phyloP scores from a whole-genome alignment of 495 filamentous ascomycete genomes.

The Antarctomyces pellizariae region DNA sequence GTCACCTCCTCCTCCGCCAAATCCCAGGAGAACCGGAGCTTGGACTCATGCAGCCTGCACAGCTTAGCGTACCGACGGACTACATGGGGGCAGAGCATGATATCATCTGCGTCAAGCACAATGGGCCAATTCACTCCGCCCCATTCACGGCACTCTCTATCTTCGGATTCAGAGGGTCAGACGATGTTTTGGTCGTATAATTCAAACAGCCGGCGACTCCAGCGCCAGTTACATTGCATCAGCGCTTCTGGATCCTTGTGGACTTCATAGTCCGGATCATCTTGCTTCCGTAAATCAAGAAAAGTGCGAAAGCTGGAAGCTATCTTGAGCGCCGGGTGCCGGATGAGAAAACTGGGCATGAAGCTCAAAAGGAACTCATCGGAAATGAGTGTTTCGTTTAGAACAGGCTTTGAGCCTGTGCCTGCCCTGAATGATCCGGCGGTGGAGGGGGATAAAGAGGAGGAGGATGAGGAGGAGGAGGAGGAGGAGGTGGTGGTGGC shows the following conservation, averaged over 20 bases:
- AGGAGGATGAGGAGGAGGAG: too few relatives aligned
- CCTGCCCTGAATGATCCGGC: too few relatives aligned
- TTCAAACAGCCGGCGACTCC: too few relatives aligned
- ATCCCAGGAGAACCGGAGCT: constrained; percentile 19
- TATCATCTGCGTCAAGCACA: constrained; percentile 23
- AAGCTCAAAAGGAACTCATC: constrained; percentile 17
- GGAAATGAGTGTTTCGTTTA: constrained; percentile 17
- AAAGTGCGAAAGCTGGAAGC: constrained; percentile 17
- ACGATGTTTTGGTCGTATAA: too few relatives aligned
- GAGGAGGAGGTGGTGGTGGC: too few relatives aligned
- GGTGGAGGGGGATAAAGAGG: too few relatives aligned
- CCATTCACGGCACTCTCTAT: too few relatives aligned
- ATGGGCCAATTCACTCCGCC: constrained; percentile 12
- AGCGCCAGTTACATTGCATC: too few relatives aligned
- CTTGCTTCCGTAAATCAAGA: constrained; percentile 1
- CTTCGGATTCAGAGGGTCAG: too few relatives aligned
- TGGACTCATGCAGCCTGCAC: constrained; percentile 15
- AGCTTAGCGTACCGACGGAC: constrained; percentile 14
- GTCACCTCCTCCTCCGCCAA: constrained; percentile 7
- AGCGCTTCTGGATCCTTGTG: neutral
- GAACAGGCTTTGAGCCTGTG: too few relatives aligned
- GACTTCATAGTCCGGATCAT: neutral
- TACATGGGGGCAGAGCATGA: constrained; percentile 16
- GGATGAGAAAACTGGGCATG: constrained; percentile 19
- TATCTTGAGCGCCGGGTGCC: constrained; percentile 19